Evolutionary conservation across 495 filamentous ascomycete species (phyloP).

Genomic region (Jackrogersella minutella): DNA sequence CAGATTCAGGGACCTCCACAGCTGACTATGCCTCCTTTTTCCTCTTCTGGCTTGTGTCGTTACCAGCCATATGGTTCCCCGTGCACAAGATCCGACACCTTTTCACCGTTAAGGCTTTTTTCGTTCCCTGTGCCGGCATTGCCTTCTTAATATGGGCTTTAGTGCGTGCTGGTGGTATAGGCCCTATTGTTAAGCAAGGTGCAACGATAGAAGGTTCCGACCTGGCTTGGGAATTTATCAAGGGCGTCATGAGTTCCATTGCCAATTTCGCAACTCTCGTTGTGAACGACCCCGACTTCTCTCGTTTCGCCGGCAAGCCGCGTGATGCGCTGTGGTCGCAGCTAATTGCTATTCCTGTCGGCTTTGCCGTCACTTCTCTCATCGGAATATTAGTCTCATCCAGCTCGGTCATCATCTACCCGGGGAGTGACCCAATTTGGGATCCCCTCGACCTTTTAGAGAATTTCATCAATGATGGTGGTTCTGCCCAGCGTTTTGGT

Average conservation of each 20-base stretch:
- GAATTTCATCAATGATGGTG: slow-evolving; percentile 76
- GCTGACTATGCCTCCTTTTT: slow-evolving; percentile 81
- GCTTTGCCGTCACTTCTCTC: slow-evolving; percentile 89
- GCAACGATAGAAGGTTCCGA: slow-evolving; percentile 69
- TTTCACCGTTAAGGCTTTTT: slow-evolving; percentile 89
- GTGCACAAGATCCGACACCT: slow-evolving; percentile 82
- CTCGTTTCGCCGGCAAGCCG: slow-evolving; percentile 83
- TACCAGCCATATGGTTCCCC: slow-evolving; percentile 88
- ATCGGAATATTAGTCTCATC: slow-evolving; percentile 95
- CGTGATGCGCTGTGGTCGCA: slow-evolving; percentile 90
- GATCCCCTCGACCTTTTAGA: slow-evolving; percentile 81
- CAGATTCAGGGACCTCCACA: slow-evolving; percentile 74
- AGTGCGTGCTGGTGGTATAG: slow-evolving; percentile 81
- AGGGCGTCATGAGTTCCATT: slow-evolving; percentile 86
- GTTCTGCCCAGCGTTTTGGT: slow-evolving; percentile 79
- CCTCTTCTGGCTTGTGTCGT: slow-evolving; percentile 79
- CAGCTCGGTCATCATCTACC: slow-evolving; percentile 78
- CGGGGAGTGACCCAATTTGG: slow-evolving; percentile 76
- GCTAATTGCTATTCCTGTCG: slow-evolving; percentile 82
- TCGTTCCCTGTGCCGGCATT: slow-evolving; percentile 84
- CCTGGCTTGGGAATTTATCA: slow-evolving; percentile 82
- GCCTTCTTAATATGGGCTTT: slow-evolving; percentile 93
- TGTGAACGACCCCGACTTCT: slow-evolving; percentile 88
- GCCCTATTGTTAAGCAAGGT: slow-evolving; percentile 82
- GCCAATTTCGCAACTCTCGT: slow-evolving; percentile 93